phyloP scores from a whole-genome alignment of 177 flowering plant genomes.

The Vitis hybrid region DNA sequence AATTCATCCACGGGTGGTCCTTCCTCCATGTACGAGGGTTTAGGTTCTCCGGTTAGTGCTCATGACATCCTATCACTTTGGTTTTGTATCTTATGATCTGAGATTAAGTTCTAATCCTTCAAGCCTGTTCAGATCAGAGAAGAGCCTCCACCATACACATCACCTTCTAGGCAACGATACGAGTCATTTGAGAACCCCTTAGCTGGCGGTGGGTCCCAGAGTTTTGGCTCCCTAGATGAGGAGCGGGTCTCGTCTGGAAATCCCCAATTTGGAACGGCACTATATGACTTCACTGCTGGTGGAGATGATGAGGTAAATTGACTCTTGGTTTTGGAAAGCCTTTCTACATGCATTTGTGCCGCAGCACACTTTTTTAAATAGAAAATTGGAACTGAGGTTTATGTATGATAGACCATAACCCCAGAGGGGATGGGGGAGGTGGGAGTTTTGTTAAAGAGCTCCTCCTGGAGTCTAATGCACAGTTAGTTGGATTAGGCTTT shows the following conservation, averaged over 20 bases:
- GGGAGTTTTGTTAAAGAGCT: too few species aligned
- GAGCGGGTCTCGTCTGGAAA: constrained; percentile 55
- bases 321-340: neutral
- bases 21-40: constrained; percentile 54
- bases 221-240: constrained; percentile 67
- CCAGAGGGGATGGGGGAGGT: too few species aligned
- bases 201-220: constrained; percentile 60
- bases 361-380: neutral
- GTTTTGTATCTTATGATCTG: neutral
- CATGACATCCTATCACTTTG: neutral
- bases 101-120: constrained; percentile 11
- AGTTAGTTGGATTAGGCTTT: neutral
- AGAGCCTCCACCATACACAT: constrained; percentile 82
- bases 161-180: constrained; percentile 56
- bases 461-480: too few species aligned
- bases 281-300: constrained; percentile 97
- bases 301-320: constrained; percentile 95
- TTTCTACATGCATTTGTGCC: neutral
- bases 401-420: too few species aligned
- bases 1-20: constrained; percentile 39
- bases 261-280: constrained; percentile 75
- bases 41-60: constrained; percentile 67
- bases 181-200: constrained; percentile 93
- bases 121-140: constrained; percentile 66
- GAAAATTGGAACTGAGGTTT: neutral